These are phyloP conservation scores for Scutellaria galericulata DNA, from an alignment of 257 asterid species.

Conservation along the genomic window DNA sequence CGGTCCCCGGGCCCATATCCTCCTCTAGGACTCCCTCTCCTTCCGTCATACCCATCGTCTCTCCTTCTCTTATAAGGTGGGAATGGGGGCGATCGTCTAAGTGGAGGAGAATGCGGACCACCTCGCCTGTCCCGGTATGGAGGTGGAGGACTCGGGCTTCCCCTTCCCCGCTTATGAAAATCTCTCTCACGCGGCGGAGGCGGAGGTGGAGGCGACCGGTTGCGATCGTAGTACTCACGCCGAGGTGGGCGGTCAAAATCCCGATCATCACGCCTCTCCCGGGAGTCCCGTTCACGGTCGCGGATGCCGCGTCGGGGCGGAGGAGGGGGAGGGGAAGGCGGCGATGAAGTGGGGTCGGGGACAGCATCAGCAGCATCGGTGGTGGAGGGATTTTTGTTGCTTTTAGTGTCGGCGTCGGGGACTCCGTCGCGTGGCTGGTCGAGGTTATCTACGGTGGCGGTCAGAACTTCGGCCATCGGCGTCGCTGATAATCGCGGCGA, in stretches of 20 bases:
- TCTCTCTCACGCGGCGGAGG: constrained; percentile 31
- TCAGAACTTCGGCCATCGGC: constrained; percentile 51
- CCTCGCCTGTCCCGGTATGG: constrained; percentile 33
- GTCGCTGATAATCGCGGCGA: constrained; percentile 15
- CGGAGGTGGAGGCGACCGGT: constrained; percentile 37
- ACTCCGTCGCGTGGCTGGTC: constrained; percentile 36
- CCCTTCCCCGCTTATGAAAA: constrained; percentile 32
- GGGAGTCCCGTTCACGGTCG: constrained; percentile 15
- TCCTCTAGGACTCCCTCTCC: constrained; percentile 43
- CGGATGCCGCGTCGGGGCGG: constrained; percentile 32
- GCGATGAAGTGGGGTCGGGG: constrained; percentile 15
- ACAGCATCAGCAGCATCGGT: constrained; percentile 23
- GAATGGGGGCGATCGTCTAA: constrained; percentile 30
- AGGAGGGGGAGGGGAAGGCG: constrained; percentile 35
- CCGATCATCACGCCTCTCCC: constrained; percentile 37
- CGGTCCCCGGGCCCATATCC: constrained; percentile 34
- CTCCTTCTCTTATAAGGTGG: constrained; percentile 53
- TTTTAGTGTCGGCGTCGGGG: constrained; percentile 14
- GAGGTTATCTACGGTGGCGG: constrained; percentile 38
- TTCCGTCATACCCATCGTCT: constrained; percentile 65
- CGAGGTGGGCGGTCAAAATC: constrained; percentile 38
- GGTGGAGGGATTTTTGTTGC: constrained; percentile 16
- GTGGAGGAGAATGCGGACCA: constrained; percentile 54
- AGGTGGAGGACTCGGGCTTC: constrained; percentile 34
- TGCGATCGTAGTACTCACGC: constrained; percentile 35